These are phyloP conservation scores for Ustilago sp. DNA, from an alignment of 1,284 basidiomycete species.

Conservation along the genomic window DNA sequence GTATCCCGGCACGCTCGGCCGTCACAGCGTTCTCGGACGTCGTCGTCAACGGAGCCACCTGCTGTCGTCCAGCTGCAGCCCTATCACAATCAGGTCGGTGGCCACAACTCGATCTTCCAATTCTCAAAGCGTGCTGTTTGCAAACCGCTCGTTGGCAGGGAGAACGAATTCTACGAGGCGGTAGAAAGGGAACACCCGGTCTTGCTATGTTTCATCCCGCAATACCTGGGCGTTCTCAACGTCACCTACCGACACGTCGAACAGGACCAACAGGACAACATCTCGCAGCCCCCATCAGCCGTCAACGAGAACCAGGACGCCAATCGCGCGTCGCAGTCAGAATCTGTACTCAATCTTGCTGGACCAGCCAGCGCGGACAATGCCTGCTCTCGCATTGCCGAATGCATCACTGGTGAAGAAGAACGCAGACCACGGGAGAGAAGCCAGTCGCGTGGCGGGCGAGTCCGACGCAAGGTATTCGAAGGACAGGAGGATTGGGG, in stretches of 20 bases:
- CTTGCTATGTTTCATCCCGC: slow-evolving; percentile 90
- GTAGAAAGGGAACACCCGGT: slow-evolving; percentile 92
- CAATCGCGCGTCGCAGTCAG: slow-evolving; percentile 3
- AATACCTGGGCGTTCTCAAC: slow-evolving; percentile 97
- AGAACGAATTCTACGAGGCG: slow-evolving; percentile 98
- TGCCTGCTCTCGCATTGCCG: background rate
- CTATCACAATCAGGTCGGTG: slow-evolving; percentile 97
- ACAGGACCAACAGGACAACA: slow-evolving; percentile 12
- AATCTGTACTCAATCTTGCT: background rate
- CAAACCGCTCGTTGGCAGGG: slow-evolving; percentile 96
- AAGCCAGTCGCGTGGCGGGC: slow-evolving; percentile 21
- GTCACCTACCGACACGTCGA: slow-evolving; percentile 79
- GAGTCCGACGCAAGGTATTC: slow-evolving; percentile 60
- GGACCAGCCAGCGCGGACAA: slow-evolving; percentile 3
- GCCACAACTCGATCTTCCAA: slow-evolving; percentile 96
- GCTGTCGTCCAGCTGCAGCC: slow-evolving; percentile 85
- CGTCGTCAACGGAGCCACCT: slow-evolving; percentile 33
- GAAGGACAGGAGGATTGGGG: slow-evolving; percentile 63
- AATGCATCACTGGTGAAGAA: background rate
- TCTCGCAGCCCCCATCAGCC: background rate
- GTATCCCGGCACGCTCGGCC: slow-evolving; percentile 10
- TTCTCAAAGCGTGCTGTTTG: slow-evolving; percentile 98
- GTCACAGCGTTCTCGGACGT: slow-evolving; percentile 13
- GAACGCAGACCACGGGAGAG: slow-evolving; percentile 13
- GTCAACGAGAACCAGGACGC: background rate